phyloP scores from a whole-genome alignment of 208 protist genomes.

The Leptomonas pyrrhocoris region DNA sequence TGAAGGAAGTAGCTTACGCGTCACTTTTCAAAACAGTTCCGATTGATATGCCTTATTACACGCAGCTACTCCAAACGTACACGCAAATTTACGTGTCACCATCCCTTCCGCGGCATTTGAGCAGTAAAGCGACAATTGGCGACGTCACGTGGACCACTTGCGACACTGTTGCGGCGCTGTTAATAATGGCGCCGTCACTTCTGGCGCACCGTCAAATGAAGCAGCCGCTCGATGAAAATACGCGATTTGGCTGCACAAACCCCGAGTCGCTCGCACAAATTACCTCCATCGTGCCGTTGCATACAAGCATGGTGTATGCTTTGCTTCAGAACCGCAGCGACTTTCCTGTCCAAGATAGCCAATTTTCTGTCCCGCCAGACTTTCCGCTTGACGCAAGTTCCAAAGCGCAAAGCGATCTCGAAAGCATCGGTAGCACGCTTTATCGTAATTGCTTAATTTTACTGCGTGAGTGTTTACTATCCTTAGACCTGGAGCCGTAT shows the following conservation, averaged over 20 bases:
- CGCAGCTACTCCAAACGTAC: constrained; percentile 33
- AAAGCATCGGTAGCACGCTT: constrained; percentile 48
- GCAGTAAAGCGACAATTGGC: constrained; percentile 25
- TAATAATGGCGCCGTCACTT: constrained; percentile 41
- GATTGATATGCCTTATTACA: constrained; percentile 33
- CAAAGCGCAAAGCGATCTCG: constrained; percentile 45
- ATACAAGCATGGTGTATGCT: constrained; percentile 35
- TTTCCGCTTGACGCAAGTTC: constrained; percentile 20
- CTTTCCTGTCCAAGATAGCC: constrained; percentile 1
- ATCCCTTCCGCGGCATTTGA: constrained; percentile 26
- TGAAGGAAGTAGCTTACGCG: background rate
- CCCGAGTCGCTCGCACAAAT: constrained; percentile 24
- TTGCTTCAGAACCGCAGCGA: constrained; percentile 16
- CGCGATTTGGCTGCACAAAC: constrained; percentile 23
- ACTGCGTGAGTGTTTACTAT: constrained; percentile 63
- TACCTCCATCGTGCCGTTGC: constrained; percentile 28
- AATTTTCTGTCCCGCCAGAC: constrained; percentile 8
- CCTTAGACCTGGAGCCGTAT: constrained; percentile 54
- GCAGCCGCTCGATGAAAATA: constrained; percentile 17
- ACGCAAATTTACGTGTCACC: constrained; percentile 34
- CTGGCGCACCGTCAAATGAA: constrained; percentile 23
- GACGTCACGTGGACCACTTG: constrained; percentile 52
- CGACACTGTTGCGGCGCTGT: constrained; percentile 39
- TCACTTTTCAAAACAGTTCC: constrained; percentile 18
- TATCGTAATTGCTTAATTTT: constrained; percentile 68